These are phyloP conservation scores for Aspergillus fischeri DNA, from an alignment of 2,329 filamentous ascomycete species.

Conservation along the genomic window DNA sequence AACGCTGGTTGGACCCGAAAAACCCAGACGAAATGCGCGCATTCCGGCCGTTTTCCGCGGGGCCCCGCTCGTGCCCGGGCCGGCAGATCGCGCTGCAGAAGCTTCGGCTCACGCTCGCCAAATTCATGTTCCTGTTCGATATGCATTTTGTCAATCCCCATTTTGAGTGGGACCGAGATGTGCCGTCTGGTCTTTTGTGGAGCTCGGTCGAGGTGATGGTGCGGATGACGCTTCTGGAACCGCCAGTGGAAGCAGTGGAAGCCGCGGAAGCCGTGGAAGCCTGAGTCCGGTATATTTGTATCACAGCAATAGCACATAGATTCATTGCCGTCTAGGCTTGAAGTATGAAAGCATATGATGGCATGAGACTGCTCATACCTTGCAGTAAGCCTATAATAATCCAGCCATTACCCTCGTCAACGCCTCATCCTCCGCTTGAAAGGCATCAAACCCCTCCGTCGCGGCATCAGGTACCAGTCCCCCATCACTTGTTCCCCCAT, in stretches of 20 bases:
- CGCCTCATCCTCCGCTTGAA: constrained; percentile 33
- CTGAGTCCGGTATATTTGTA: not conserved
- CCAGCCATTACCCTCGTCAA: constrained; percentile 34
- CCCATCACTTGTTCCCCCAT: constrained; percentile 3
- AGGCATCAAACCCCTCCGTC: constrained; percentile 20
- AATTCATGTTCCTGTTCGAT: not conserved
- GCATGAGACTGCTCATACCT: not conserved
- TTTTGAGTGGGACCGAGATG: not conserved
- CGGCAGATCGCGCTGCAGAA: not conserved
- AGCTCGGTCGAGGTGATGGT: not conserved
- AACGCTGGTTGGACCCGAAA: not conserved
- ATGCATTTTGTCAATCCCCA: not conserved
- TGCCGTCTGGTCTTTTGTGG: not conserved
- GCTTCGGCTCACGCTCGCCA: not conserved
- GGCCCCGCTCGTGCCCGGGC: not conserved
- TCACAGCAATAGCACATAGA: not conserved
- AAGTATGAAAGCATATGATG: not conserved
- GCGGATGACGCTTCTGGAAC: not conserved
- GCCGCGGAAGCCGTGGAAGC: too few relatives aligned
- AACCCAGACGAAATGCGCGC: not conserved
- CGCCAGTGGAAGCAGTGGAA: not conserved
- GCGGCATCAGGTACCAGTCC: constrained; percentile 8
- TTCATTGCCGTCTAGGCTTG: not conserved
- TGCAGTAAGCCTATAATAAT: constrained; percentile 17
- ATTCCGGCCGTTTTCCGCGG: not conserved